A percentile compares a stretch with the other conserved stretches of the same genome.
Evolutionary conservation across 371 early-diverging fungal species (phyloP).

Genomic region (Sporodiniella umbellata): DNA sequence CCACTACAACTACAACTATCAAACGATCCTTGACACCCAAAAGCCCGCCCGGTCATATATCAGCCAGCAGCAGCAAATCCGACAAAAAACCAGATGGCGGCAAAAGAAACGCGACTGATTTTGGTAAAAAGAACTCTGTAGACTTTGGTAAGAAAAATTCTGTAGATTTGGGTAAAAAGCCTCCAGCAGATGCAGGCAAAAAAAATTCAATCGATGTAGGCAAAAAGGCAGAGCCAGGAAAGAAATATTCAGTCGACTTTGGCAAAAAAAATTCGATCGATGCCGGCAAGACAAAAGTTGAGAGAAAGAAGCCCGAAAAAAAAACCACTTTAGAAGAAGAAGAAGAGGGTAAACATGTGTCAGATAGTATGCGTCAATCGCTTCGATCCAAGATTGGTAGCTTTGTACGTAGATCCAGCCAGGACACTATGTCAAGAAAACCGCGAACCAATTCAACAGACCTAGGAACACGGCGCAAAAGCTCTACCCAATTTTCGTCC

Average conservation of each 20-base stretch:
- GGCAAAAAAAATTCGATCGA: no score
- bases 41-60: not conserved
- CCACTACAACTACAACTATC: not conserved
- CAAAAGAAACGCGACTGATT: no score
- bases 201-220: no score
- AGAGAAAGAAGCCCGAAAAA: not conserved
- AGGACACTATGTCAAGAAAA: conserved; percentile 4
- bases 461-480: not conserved
- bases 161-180: no score
- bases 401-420: conserved; percentile 18
- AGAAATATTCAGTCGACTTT: no score
- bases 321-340: not conserved
- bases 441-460: conserved; percentile 13
- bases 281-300: no score
- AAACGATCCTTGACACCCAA: not conserved
- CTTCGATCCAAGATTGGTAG: conserved; percentile 17
- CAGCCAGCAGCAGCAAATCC: no score
- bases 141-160: no score
- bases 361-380: conserved; percentile 13
- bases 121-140: no score
- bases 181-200: no score
- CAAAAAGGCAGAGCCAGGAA: no score
- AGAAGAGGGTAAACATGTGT: conserved; percentile 2
- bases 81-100: no score
- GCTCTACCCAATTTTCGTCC: not conserved